These are phyloP conservation scores for Lasiodiplodia theobromae DNA, from an alignment of 2,329 filamentous ascomycete genomes.

Conservation along the genomic window DNA sequence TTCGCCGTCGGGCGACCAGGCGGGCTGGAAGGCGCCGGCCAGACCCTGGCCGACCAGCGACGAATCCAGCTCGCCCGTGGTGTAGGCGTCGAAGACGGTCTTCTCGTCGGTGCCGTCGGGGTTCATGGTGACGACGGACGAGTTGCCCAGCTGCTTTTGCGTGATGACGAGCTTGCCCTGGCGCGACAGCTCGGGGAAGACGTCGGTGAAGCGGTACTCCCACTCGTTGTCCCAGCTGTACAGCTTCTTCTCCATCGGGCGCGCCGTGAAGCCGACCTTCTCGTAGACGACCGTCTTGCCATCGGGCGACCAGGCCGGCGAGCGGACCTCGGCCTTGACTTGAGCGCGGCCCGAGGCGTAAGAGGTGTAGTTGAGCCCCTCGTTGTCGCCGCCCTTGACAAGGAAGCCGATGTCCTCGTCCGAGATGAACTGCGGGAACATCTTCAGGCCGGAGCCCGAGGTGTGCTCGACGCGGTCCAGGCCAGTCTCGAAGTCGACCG, in stretches of 20 bases:
- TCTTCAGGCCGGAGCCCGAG: conserved; percentile 40
- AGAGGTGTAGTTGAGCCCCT: conserved; percentile 41
- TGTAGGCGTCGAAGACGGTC: conserved; percentile 40
- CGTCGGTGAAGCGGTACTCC: conserved; percentile 54
- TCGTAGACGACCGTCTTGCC: conserved; percentile 39
- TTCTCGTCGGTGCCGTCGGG: conserved; percentile 39
- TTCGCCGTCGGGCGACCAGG: conserved; percentile 48
- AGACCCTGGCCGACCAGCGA: conserved; percentile 38
- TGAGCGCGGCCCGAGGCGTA: conserved; percentile 29
- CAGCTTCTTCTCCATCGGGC: conserved; percentile 46
- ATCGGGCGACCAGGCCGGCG: conserved; percentile 46
- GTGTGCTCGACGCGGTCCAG: conserved; percentile 42
- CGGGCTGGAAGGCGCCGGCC: conserved; percentile 51
- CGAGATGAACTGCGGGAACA: conserved; percentile 37
- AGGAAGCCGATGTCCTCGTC: conserved; percentile 36
- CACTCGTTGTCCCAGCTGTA: conserved; percentile 51
- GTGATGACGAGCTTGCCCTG: conserved; percentile 45
- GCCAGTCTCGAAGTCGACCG: conserved; percentile 51
- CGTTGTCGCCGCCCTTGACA: conserved; percentile 37
- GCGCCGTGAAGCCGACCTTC: conserved; percentile 39
- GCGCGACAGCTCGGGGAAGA: conserved; percentile 48
- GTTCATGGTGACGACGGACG: conserved; percentile 45
- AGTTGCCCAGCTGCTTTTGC: conserved; percentile 51
- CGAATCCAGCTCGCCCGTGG: conserved; percentile 33
- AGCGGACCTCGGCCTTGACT: conserved; percentile 30